These are phyloP conservation scores for Lepidium sativum DNA, from an alignment of 345 rosid genomes.

Conservation along the genomic window DNA sequence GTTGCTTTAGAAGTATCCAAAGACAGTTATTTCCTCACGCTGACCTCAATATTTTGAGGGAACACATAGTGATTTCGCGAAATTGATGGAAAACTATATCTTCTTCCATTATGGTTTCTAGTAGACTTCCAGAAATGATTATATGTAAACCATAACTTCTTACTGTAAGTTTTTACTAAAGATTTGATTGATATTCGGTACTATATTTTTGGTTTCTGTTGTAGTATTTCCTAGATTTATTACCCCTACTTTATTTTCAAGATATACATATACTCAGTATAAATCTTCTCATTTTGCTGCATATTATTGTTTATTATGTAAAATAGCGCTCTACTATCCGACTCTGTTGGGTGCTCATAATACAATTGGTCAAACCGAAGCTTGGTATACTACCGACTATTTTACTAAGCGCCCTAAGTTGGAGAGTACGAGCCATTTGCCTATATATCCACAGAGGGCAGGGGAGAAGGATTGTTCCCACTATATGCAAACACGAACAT, in stretches of 20 bases:
- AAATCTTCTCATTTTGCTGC: conserved; percentile 38
- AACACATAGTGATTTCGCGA: not conserved
- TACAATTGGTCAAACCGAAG: conserved; percentile 87
- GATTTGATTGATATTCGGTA: not conserved
- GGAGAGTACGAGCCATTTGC: conserved; percentile 74
- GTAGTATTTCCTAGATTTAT: conserved; percentile 9
- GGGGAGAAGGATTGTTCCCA: conserved; percentile 99
- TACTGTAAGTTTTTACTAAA: not conserved
- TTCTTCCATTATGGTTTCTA: not conserved
- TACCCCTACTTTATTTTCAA: conserved; percentile 27
- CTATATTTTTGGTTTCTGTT: conserved; percentile 19
- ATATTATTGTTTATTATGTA: conserved; percentile 61
- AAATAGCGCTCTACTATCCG: conserved; percentile 85
- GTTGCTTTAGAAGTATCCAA: conserved; percentile 1
- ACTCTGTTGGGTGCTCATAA: conserved; percentile 72
- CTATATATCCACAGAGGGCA: conserved; percentile 91
- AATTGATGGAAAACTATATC: too few relatives aligned
- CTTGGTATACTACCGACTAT: conserved; percentile 76
- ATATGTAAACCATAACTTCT: conserved; percentile 9
- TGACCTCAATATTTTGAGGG: not conserved
- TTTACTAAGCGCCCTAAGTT: conserved; percentile 86
- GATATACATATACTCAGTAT: conserved; percentile 36
- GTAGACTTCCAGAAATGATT: not conserved
- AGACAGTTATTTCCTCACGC: not conserved
- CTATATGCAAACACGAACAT: conserved; percentile 98